Evolutionary conservation across 495 filamentous ascomycete genomes (phyloP).

Genomic region (Hypoxylon intermedium): DNA sequence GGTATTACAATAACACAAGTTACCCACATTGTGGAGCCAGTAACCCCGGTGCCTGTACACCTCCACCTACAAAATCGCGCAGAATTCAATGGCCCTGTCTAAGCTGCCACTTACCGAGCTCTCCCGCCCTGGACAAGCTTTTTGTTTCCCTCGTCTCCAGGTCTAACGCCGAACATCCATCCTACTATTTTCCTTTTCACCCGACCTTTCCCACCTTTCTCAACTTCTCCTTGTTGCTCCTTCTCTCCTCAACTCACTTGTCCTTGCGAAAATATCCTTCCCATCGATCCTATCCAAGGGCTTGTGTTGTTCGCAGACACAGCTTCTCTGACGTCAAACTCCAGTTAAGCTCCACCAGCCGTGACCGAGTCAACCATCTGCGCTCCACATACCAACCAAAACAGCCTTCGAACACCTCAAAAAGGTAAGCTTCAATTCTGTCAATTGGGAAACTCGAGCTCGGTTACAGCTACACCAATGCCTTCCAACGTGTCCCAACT

Average conservation of each 20-base stretch:
- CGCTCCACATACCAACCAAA: slow-evolving; percentile 22
- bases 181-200: slow-evolving; percentile 43
- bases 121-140: slow-evolving; percentile 38
- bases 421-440: slow-evolving; percentile 35
- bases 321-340: slow-evolving; percentile 36
- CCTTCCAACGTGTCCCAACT: slow-evolving; percentile 1
- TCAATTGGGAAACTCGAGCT: slow-evolving; percentile 26
- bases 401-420: slow-evolving; percentile 3
- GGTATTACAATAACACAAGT: slow-evolving; percentile 36
- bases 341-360: slow-evolving; percentile 35
- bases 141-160: slow-evolving; percentile 37
- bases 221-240: slow-evolving; percentile 27
- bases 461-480: slow-evolving; percentile 1
- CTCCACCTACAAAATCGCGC: slow-evolving; percentile 47
- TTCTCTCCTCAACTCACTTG: slow-evolving; percentile 42
- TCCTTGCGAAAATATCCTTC: slow-evolving; percentile 41
- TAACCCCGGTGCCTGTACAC: slow-evolving; percentile 38
- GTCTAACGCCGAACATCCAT: slow-evolving; percentile 39
- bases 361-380: slow-evolving; percentile 19
- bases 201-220: slow-evolving; percentile 38
- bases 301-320: slow-evolving; percentile 46
- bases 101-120: slow-evolving; percentile 33
- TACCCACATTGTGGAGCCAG: slow-evolving; percentile 41
- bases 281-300: slow-evolving; percentile 37
- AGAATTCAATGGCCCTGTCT: slow-evolving; percentile 29